Evolutionary conservation across 2,329 filamentous ascomycete species (phyloP), one percentile per base, ranked within the genome.

Genomic region (Calonectria pteridis): DNA sequence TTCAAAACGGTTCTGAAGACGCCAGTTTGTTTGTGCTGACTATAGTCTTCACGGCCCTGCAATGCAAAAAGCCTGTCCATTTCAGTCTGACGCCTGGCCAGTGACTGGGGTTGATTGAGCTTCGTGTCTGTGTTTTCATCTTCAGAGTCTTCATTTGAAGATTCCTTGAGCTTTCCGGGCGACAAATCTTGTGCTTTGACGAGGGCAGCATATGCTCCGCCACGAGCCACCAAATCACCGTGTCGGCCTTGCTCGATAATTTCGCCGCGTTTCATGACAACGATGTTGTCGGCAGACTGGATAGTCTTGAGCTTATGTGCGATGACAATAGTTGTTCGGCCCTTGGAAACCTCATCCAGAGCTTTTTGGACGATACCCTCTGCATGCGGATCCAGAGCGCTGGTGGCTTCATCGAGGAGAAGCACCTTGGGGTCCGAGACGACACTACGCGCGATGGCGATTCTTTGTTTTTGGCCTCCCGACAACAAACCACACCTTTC

Each of bases 381-480:
- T 3, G 85, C 82, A 16, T 85, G 82, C 0, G 83, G 81, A 64
- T 86, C 84, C 29, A 87, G 79, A 3, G 91, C 90, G 59, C 88
- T 91, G 0, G 92, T 94, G 7, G 55, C 55, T 18, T 62, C 55
- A 11, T 62, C 55, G 14, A 62, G 55, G 4, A 62, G 55, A 5
- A 94, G 85, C 33, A 94, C 90, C 51, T 83, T 83, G 0, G 85
- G 85, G 46, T 84, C 78, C 4, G 81, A 82, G 29, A 87, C 80
- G 63, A 87, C 84, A 63, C 83, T 84, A 23, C 85, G 82, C 7
- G 84, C 84, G 71, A 94, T 93, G 0, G 91, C 89, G 35, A 94
- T 86, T 9, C 92, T 87, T 77, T 94, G 92, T 63, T 91, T 87
- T 77, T 94, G 92, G 1, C 92, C 92, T 26, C 91, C 91, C 1